Evolutionary conservation across 495 filamentous ascomycete genomes (phyloP).

Genomic region (Talaromyces wortmannii): DNA sequence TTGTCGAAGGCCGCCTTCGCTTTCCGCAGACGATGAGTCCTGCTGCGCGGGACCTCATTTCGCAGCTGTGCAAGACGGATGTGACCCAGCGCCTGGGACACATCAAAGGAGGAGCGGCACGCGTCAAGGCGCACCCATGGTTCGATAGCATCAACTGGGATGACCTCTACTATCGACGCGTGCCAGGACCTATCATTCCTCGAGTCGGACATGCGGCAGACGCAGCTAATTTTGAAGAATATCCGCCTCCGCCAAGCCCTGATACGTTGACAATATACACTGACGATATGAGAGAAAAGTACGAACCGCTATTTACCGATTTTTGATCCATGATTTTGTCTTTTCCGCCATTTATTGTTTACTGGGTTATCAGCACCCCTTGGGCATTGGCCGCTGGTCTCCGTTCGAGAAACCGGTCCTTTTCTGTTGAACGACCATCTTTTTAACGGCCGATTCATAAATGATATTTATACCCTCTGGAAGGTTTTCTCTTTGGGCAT

Average conservation of each 20-base stretch:
- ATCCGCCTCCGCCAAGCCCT: conserved; percentile 55
- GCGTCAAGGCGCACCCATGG: conserved; percentile 84
- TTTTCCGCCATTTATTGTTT: background rate
- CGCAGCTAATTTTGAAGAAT: conserved; percentile 85
- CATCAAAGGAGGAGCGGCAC: conserved; percentile 71
- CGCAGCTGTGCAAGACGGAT: conserved; percentile 81
- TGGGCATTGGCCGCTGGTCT: background rate
- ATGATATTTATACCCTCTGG: too few species aligned
- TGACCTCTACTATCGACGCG: conserved; percentile 60
- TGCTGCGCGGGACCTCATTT: conserved; percentile 78
- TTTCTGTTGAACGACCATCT: too few species aligned
- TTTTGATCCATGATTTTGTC: conserved; percentile 42
- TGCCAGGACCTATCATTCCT: conserved; percentile 81
- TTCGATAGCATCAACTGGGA: conserved; percentile 84
- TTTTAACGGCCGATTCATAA: too few species aligned
- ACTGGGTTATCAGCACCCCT: too few species aligned
- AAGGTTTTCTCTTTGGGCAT: too few species aligned
- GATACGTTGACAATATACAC: conserved; percentile 57
- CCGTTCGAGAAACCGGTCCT: too few species aligned
- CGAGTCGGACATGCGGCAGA: conserved; percentile 75
- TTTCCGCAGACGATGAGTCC: conserved; percentile 51
- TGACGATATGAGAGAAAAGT: conserved; percentile 64
- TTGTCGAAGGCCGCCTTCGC: conserved; percentile 33
- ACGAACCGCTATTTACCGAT: conserved; percentile 71
- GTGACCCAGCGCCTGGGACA: conserved; percentile 82